phyloP scores from a whole-genome alignment of 1,284 basidiomycete species.

The Cutaneotrichosporon curvatum region DNA sequence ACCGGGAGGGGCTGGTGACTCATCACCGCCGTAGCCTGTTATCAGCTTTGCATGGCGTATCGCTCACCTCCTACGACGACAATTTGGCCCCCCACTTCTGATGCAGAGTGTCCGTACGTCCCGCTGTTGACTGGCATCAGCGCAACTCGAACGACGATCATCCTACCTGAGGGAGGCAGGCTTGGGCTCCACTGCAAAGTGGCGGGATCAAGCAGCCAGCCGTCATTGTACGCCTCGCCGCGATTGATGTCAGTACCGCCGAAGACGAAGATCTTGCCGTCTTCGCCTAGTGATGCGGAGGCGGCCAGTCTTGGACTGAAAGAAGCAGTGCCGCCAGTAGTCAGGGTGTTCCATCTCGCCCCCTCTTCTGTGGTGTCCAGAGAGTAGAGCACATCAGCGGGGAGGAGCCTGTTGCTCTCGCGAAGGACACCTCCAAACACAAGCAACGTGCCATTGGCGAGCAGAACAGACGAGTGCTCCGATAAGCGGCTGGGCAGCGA shows the following conservation, averaged over 20 bases:
- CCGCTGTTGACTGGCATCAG: constrained; percentile 48
- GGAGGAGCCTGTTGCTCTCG: constrained; percentile 37
- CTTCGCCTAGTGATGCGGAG: constrained; percentile 52
- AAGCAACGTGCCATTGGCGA: constrained; percentile 61
- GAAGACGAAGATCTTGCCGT: constrained; percentile 60
- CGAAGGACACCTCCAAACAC: constrained; percentile 66
- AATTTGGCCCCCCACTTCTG: constrained; percentile 55
- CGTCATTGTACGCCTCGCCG: constrained; percentile 57
- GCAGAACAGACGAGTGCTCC: constrained; percentile 62
- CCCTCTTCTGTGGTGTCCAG: constrained; percentile 55
- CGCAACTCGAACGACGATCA: too few species aligned
- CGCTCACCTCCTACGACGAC: constrained; percentile 67
- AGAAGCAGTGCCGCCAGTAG: constrained; percentile 51
- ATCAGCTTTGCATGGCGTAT: not conserved
- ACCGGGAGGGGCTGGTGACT: not conserved
- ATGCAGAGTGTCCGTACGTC: constrained; percentile 66
- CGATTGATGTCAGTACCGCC: constrained; percentile 63
- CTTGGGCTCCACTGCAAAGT: constrained; percentile 38
- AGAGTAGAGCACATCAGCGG: constrained; percentile 55
- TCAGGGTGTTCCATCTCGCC: constrained; percentile 53
- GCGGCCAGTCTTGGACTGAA: constrained; percentile 64
- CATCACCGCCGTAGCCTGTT: not conserved
- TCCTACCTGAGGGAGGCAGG: not conserved
- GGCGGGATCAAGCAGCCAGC: constrained; percentile 66
- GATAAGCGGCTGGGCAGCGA: constrained; percentile 60